Conservation (phyloP, 2,329 filamentous ascomycete genomes). For the Fusarium sp. region DNA sequence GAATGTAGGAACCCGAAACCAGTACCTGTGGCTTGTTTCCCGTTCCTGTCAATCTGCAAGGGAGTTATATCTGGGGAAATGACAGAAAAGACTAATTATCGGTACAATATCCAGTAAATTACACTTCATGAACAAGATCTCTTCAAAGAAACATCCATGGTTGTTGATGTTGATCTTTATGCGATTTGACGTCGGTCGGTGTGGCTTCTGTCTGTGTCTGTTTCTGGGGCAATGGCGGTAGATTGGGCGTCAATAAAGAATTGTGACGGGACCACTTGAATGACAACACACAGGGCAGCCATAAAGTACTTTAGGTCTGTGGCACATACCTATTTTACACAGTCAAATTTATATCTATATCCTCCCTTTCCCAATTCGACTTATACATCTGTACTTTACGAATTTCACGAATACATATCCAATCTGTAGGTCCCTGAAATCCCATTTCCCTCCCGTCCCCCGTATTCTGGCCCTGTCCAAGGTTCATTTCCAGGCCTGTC, state of each 20-base stretch:
- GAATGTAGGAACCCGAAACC: constrained; percentile 18
- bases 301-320: constrained; percentile 13
- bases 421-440: constrained; percentile 16
- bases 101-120: neutral
- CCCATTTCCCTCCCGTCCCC: constrained; percentile 19
- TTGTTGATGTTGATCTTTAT: constrained; percentile 22
- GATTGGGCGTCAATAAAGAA: constrained; percentile 46
- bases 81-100: neutral
- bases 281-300: constrained; percentile 39
- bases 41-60: constrained; percentile 2
- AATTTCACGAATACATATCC: neutral
- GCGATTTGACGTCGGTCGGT: constrained; percentile 6
- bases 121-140: neutral
- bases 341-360: neutral
- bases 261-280: constrained; percentile 19
- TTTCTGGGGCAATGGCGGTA: constrained; percentile 46
- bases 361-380: constrained; percentile 8
- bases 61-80: neutral
- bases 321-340: constrained; percentile 18
- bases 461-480: constrained; percentile 19
- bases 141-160: neutral
- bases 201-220: constrained; percentile 40
- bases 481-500: constrained; percentile 17
- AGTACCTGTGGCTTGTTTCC: constrained; percentile 11
- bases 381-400: constrained; percentile 3